Base-by-base conservation (phyloP, 2,329 filamentous ascomycete species). In the Diaporthe helianthi region DNA sequence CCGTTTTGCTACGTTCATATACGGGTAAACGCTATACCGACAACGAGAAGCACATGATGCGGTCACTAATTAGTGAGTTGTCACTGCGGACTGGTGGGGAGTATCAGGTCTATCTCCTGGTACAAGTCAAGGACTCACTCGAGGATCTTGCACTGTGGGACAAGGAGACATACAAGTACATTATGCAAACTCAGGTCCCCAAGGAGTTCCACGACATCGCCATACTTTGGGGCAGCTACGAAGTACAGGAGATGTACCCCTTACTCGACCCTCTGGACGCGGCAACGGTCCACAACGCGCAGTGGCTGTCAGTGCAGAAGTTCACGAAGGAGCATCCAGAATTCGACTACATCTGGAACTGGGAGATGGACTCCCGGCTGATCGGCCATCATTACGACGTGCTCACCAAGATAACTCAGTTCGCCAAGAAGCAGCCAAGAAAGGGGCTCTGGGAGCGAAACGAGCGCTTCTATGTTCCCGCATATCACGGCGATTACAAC, bases 261-360 rank as follows among this genome's bases (percentile, higher is more conserved):
- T 88, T 88, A 49, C 84, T 97, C 41, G 89, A 92, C 68, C 86
- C 80, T 12, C 47, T 44, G 8, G 79, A 83, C 65, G 83, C 84
- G 68, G 78, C 83, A 71, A 83, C 79, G 64, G 87, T 88, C n/a
- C 86, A 89, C 74, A 84, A 84, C 33, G 83, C 86, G 36, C 90
- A 93, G 75, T 93, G 90, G 83, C 84, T 93, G 73, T 90, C 91
- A 7, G 84, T 94, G 2, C 92, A 94, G 76, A 90, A 90, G 79
- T 94, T 94, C 76, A 88, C 88, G 69, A 86, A 91, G 75, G 90
- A 91, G 61, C 90, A 93, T 74, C 92, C 92, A 0, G 89, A 95
- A 74, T 96, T 92, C 73, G 91, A 94, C 73, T 93, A 87, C 74
- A 85, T 93, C 73, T 96, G 93, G 92, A 94, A 95, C 77, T 94